phyloP scores from a whole-genome alignment of 176 grass and related monocot species.

The Carex myosuroides region DNA sequence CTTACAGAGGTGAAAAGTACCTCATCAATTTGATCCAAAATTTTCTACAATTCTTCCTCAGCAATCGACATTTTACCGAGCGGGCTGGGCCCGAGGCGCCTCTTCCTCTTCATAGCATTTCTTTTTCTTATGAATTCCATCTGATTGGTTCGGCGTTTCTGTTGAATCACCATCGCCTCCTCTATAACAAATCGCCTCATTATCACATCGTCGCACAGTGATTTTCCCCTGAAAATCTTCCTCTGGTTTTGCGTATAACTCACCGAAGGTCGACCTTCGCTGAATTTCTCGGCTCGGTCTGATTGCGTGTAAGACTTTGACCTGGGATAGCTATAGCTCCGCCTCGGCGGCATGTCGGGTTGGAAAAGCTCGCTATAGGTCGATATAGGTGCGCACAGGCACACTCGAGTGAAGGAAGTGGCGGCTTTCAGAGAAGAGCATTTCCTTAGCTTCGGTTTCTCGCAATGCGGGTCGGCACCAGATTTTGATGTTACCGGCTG shows the following conservation, averaged over 20 bases:
- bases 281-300: neutral
- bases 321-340: conserved; percentile 89
- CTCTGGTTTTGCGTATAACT: conserved; percentile 21
- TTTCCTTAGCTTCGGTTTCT: conserved; percentile 51
- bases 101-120: conserved; percentile 62
- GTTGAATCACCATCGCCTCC: conserved; percentile 73
- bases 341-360: conserved; percentile 52
- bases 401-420: conserved; percentile 85
- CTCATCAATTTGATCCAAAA: neutral
- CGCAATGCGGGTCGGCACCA: neutral
- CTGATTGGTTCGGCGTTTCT: conserved; percentile 50
- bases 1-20: neutral
- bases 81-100: conserved; percentile 67
- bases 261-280: neutral
- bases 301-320: conserved; percentile 44
- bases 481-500: neutral
- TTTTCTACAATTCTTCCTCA: conserved; percentile 33
- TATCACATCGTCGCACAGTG: conserved; percentile 68
- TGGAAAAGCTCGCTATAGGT: conserved; percentile 83
- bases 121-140: conserved; percentile 85
- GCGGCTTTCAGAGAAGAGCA: conserved; percentile 89
- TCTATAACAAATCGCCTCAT: conserved; percentile 94
- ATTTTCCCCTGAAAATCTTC: conserved; percentile 87
- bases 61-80: conserved; percentile 63
- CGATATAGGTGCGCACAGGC: conserved; percentile 88